These are phyloP conservation scores for Candolleomyces efflorescens DNA, from an alignment of 768 basidiomycete genomes.

Conservation along the genomic window DNA sequence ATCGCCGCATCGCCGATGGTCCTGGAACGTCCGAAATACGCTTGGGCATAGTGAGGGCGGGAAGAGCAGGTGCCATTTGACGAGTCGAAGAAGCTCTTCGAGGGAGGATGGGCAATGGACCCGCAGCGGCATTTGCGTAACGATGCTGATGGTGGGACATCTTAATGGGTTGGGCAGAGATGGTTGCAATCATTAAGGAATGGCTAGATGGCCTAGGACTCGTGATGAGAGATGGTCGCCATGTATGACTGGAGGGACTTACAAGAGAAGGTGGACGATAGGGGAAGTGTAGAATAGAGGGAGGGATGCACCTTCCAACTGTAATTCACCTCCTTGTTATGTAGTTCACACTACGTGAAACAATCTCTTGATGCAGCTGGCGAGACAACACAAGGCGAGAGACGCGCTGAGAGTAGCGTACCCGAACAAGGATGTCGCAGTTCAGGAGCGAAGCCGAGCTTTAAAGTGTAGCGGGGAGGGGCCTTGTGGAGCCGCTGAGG, in stretches of 20 bases:
- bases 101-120: slow-evolving; percentile 61
- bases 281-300: neutral
- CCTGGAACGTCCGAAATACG: neutral
- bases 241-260: neutral
- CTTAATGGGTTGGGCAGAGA: slow-evolving; percentile 29
- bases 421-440: neutral
- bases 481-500: neutral
- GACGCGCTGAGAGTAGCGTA: neutral
- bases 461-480: neutral
- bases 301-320: neutral
- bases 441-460: neutral
- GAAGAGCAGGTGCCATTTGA: slow-evolving; percentile 12
- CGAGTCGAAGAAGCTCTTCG: slow-evolving; percentile 38
- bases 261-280: slow-evolving; percentile 3
- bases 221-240: neutral
- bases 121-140: slow-evolving; percentile 50
- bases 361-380: neutral
- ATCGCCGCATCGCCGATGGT: neutral
- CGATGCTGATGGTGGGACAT: slow-evolving; percentile 30
- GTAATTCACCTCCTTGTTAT: neutral
- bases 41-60: neutral
- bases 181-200: slow-evolving; percentile 41
- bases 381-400: neutral
- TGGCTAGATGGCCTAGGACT: neutral
- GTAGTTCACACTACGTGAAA: neutral